Evolutionary conservation across 352 stramenopile genomes (phyloP).

Genomic region (Pythium brassicae): DNA sequence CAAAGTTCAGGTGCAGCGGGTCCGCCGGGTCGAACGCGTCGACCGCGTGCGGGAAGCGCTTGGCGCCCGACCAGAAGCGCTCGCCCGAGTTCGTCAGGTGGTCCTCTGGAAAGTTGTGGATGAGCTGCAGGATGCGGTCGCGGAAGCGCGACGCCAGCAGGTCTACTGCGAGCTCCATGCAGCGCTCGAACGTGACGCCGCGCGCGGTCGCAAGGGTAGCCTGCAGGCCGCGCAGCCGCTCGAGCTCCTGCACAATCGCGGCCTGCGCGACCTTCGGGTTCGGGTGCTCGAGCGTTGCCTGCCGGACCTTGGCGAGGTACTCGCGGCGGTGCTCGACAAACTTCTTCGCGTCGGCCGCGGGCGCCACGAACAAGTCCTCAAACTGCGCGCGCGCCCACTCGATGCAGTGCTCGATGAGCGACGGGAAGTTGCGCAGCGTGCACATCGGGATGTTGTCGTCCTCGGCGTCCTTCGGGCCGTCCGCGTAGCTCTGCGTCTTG

Average conservation of each 20-base stretch:
- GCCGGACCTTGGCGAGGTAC: conserved; percentile 75
- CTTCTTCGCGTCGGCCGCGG: conserved; percentile 80
- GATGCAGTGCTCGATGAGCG: conserved; percentile 96
- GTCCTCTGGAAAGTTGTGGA: conserved; percentile 81
- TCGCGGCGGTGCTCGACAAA: conserved; percentile 65
- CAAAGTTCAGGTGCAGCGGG: conserved; percentile 72
- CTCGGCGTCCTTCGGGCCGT: conserved; percentile 94
- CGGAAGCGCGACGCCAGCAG: conserved; percentile 82
- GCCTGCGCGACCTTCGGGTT: conserved; percentile 65
- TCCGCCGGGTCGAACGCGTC: conserved; percentile 59
- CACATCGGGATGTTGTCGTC: conserved; percentile 99
- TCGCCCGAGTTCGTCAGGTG: conserved; percentile 79
- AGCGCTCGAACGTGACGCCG: conserved; percentile 65
- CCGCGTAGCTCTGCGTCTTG: conserved; percentile 93
- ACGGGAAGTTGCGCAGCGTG: conserved; percentile 99
- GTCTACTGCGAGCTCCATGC: conserved; percentile 61
- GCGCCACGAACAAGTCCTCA: conserved; percentile 81
- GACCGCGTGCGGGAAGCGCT: conserved; percentile 74
- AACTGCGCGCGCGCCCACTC: conserved; percentile 95
- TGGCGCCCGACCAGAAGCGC: conserved; percentile 83
- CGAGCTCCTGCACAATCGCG: conserved; percentile 68
- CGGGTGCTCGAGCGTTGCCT: conserved; percentile 67
- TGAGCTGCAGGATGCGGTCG: conserved; percentile 86
- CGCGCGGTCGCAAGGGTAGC: conserved; percentile 48
- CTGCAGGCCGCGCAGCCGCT: conserved; percentile 55